Conservation (phyloP, 352 stramenopile genomes). For the Globisporangium solare region DNA sequence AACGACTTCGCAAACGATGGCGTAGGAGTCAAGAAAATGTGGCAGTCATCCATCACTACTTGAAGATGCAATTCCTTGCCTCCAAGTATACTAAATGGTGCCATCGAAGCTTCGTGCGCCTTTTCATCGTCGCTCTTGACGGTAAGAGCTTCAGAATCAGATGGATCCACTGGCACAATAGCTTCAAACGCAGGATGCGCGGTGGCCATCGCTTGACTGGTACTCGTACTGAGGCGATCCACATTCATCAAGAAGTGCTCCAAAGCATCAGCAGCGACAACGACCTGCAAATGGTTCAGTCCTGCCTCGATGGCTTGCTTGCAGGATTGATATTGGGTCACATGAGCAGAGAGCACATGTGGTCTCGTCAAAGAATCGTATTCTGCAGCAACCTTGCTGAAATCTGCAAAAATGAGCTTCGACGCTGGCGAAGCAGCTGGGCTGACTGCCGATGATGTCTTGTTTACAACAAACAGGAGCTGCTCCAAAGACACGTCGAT, state of each 20-base stretch:
- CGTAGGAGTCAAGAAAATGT: conserved; percentile 43
- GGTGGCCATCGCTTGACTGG: conserved; percentile 44
- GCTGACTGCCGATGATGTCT: conserved; percentile 26
- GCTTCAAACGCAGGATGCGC: conserved; percentile 27
- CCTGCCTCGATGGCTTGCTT: conserved; percentile 35
- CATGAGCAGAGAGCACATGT: conserved; percentile 39
- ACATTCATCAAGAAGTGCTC: conserved; percentile 65
- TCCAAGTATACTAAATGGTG: conserved; percentile 54
- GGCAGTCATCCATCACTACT: conserved; percentile 49
- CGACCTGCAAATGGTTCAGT: conserved; percentile 45
- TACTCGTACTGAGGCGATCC: conserved; percentile 49
- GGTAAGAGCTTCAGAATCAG: conserved; percentile 16
- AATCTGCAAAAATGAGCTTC: conserved; percentile 56
- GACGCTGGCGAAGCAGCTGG: conserved; percentile 29
- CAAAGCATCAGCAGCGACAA: conserved; percentile 36
- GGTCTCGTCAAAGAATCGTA: conserved; percentile 25
- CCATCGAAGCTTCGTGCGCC: conserved; percentile 43
- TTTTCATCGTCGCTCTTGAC: conserved; percentile 32
- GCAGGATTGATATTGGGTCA: conserved; percentile 41
- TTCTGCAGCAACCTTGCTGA: conserved; percentile 26
- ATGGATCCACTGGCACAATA: conserved; percentile 9
- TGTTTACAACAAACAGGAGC: conserved; percentile 46
- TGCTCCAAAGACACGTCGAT: conserved; percentile 46
- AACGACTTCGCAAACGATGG: conserved; percentile 46
- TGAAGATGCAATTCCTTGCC: conserved; percentile 49